These are phyloP conservation scores for Mollisiaceae sp. DNA, from an alignment of 2,329 filamentous ascomycete genomes.

Conservation along the genomic window DNA sequence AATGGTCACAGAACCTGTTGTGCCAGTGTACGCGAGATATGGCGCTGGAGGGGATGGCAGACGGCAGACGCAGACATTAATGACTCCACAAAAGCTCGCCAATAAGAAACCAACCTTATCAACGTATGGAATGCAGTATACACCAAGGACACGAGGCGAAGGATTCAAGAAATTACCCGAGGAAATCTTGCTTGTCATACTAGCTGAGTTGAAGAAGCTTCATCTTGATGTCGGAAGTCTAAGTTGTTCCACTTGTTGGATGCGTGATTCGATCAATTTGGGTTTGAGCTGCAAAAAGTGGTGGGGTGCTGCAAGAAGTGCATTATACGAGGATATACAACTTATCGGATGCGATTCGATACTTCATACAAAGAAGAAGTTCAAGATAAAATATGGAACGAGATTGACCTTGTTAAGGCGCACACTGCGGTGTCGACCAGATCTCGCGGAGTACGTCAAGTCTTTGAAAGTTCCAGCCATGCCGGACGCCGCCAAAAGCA, in stretches of 20 bases:
- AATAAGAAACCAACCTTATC: constrained; percentile 9
- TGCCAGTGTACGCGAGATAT: constrained; percentile 25
- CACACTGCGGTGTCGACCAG: constrained; percentile 58
- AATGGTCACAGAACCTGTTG: constrained; percentile 26
- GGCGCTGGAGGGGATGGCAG: constrained; percentile 24
- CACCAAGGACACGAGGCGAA: constrained; percentile 49
- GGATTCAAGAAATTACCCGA: constrained; percentile 60
- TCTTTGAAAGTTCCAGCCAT: constrained; percentile 60
- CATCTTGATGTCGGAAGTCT: constrained; percentile 55
- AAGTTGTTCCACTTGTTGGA: constrained; percentile 69
- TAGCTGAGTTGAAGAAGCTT: constrained; percentile 56
- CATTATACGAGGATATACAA: constrained; percentile 60
- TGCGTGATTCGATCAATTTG: constrained; percentile 62
- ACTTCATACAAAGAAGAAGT: constrained; percentile 59
- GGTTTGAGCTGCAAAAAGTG: constrained; percentile 57
- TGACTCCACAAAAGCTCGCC: constrained; percentile 28
- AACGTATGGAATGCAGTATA: constrained; percentile 23
- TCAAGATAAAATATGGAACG: constrained; percentile 57
- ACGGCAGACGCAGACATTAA: constrained; percentile 20
- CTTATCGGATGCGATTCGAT: constrained; percentile 61
- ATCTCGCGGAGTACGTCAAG: constrained; percentile 60
- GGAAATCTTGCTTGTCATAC: constrained; percentile 63
- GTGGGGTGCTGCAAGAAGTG: constrained; percentile 51
- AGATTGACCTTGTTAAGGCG: constrained; percentile 62
- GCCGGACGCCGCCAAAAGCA: constrained; percentile 45